Percentiles rank a stretch among this genome's conserved stretches.
These are phyloP conservation scores for Alternaria sp. DNA, from an alignment of 2,329 filamentous ascomycete species.

Conservation along the genomic window DNA sequence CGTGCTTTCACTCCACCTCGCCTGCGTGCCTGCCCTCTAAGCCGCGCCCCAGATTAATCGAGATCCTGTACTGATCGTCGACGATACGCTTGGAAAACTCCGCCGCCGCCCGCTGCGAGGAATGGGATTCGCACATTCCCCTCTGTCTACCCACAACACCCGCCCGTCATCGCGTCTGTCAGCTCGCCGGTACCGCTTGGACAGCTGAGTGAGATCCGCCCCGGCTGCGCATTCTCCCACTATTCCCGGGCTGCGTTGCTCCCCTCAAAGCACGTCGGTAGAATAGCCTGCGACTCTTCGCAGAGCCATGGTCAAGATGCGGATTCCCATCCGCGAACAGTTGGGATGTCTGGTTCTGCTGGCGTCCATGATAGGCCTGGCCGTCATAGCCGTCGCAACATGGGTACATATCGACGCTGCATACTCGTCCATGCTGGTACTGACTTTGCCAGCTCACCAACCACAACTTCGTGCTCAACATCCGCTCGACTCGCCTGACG, in stretches of 20 bases:
- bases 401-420: conserved; percentile 45
- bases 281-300: not conserved
- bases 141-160: conserved; percentile 13
- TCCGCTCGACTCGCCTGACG: conserved; percentile 67
- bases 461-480: conserved; percentile 64
- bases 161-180: conserved; percentile 18
- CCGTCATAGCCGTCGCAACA: conserved; percentile 80
- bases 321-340: conserved; percentile 87
- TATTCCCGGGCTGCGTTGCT: conserved; percentile 7
- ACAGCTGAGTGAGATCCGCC: not conserved
- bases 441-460: conserved; percentile 59
- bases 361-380: conserved; percentile 74
- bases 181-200: conserved; percentile 9
- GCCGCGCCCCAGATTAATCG: conserved; percentile 8
- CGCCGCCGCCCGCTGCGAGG: conserved; percentile 17
- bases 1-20: conserved; percentile 20
- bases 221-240: not conserved
- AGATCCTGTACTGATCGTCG: conserved; percentile 7
- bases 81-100: not conserved
- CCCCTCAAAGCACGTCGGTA: conserved; percentile 4
- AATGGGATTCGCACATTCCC: conserved; percentile 31
- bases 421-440: conserved; percentile 9
- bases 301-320: conserved; percentile 64
- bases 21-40: conserved; percentile 8
- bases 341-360: conserved; percentile 79